phyloP scores from a whole-genome alignment of 2,329 filamentous ascomycete species.

The Teratosphaeria zuluensis region DNA sequence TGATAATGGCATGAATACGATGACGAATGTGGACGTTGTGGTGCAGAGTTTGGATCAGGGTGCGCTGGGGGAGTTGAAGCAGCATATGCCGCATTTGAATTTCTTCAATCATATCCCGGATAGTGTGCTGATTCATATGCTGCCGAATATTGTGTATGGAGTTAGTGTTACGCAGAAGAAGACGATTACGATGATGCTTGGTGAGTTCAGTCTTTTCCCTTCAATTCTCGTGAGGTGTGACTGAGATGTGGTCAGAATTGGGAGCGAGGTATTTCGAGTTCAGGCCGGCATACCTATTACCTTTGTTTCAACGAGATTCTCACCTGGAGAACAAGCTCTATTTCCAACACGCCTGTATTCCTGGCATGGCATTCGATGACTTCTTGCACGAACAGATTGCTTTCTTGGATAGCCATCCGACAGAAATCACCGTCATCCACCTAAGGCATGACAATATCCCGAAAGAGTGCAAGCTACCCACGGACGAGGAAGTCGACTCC shows the following conservation, averaged over 20 bases:
- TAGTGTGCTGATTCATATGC: background rate
- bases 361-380: background rate
- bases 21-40: background rate
- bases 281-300: background rate
- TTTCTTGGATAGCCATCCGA: background rate
- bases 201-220: background rate
- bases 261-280: background rate
- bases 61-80: slow-evolving; percentile 1
- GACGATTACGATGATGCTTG: background rate
- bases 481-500: background rate
- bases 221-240: background rate
- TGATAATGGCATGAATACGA: background rate
- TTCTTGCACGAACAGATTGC: background rate
- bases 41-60: background rate
- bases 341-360: background rate
- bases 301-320: background rate
- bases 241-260: background rate
- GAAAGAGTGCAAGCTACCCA: background rate
- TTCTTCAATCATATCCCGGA: background rate
- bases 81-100: background rate
- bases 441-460: background rate
- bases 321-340: slow-evolving; percentile 1
- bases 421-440: background rate
- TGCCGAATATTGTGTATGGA: background rate
- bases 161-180: background rate